Conservation (phyloP, 148 eudicot genomes). For the Amaranthus hypochondriacus region DNA sequence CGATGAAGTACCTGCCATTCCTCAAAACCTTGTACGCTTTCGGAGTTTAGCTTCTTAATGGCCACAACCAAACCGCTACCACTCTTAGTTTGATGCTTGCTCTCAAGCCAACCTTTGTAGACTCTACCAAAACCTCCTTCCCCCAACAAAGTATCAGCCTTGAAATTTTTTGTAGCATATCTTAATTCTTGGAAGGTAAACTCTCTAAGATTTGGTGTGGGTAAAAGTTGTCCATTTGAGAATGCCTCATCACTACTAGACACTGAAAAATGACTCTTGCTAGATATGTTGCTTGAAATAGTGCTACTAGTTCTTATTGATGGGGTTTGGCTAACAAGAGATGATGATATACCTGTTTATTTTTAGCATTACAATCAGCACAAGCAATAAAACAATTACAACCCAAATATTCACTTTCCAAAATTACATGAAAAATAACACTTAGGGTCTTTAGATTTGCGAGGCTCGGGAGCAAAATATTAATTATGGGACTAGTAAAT, state of each 20-base stretch:
- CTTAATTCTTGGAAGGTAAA: slow-evolving; percentile 53
- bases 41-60: slow-evolving; percentile 64
- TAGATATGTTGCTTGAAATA: slow-evolving; percentile 44
- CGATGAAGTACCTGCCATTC: slow-evolving; percentile 72
- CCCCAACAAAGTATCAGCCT: slow-evolving; percentile 45
- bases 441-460: too few species aligned
- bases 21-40: slow-evolving; percentile 69
- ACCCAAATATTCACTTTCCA: too few species aligned
- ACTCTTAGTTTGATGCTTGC: slow-evolving; percentile 32
- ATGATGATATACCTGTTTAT: not conserved
- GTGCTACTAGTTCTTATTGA: slow-evolving; percentile 24
- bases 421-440: too few species aligned
- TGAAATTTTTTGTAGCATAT: slow-evolving; percentile 55
- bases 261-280: slow-evolving; percentile 47
- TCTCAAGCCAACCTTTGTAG: slow-evolving; percentile 74
- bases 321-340: not conserved
- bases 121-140: slow-evolving; percentile 53
- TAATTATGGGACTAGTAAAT: too few species aligned
- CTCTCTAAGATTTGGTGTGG: slow-evolving; percentile 46
- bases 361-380: not conserved
- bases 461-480: too few species aligned
- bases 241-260: slow-evolving; percentile 32
- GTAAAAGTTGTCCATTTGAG: slow-evolving; percentile 42
- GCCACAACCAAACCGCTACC: slow-evolving; percentile 48
- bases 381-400: too few species aligned